These are phyloP conservation scores for Musa beccarii DNA, from an alignment of 176 grass and related monocot species.

Conservation along the genomic window DNA sequence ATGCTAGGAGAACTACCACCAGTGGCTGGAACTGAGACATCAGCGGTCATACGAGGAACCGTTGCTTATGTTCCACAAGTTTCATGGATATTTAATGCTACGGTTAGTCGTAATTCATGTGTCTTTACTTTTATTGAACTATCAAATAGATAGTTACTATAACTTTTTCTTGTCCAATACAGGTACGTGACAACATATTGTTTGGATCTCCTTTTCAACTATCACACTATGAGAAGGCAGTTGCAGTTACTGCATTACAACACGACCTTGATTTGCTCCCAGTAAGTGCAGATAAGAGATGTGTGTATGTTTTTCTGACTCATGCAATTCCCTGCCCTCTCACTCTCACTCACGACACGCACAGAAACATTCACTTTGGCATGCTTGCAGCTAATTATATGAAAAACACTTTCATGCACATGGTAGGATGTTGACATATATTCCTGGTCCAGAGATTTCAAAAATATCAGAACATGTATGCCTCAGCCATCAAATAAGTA, in stretches of 20 bases:
- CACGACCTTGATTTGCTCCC: slow-evolving; percentile 83
- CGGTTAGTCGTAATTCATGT: slow-evolving; percentile 35
- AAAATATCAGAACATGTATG: not conserved
- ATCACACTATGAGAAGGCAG: slow-evolving; percentile 50
- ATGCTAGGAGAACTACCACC: slow-evolving; percentile 94
- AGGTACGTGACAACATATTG: slow-evolving; percentile 97
- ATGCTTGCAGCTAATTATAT: too few species aligned
- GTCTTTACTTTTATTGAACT: slow-evolving; percentile 8
- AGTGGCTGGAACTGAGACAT: slow-evolving; percentile 56
- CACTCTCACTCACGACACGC: too few species aligned
- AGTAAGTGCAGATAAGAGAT: slow-evolving; percentile 40
- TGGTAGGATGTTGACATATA: too few species aligned
- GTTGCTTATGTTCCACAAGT: slow-evolving; percentile 99
- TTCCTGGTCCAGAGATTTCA: too few species aligned
- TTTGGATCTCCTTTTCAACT: slow-evolving; percentile 88
- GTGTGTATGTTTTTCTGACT: not conserved
- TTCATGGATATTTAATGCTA: slow-evolving; percentile 99
- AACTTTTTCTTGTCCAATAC: slow-evolving; percentile 15
- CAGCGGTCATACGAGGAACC: slow-evolving; percentile 51
- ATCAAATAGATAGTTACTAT: slow-evolving; percentile 5
- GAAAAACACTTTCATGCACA: too few species aligned
- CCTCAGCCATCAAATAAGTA: not conserved
- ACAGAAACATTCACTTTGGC: too few species aligned
- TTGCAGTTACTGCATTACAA: slow-evolving; percentile 70
- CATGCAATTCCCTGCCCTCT: not conserved